Conservation (phyloP, 176 grass and related monocot genomes). For the Otatea glauca region DNA sequence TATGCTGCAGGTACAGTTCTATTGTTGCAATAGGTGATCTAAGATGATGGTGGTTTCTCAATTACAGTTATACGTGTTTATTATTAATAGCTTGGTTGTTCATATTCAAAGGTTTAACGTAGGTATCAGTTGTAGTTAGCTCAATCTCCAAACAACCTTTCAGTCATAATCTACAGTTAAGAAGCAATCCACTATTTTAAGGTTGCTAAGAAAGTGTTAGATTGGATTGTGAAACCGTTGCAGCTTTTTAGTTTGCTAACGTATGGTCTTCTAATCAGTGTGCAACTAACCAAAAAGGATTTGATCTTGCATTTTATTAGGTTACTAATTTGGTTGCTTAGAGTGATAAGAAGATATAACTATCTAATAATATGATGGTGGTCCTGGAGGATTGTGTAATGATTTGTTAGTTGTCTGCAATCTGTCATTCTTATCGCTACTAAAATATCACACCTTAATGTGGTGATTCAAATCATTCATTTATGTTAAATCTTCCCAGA, state of each 20-base stretch:
- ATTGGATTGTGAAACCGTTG: neutral
- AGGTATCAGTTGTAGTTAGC: constrained; percentile 9
- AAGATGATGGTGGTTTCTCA: no score
- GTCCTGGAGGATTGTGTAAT: neutral
- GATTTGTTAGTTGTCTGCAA: constrained; percentile 35
- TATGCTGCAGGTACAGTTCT: no score
- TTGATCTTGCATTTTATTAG: constrained; percentile 31
- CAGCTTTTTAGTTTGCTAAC: neutral
- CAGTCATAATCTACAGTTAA: neutral
- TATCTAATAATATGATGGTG: neutral
- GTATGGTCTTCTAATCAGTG: constrained; percentile 29
- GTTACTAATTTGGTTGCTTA: constrained; percentile 43
- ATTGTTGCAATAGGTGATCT: no score
- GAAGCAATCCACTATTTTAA: constrained; percentile 11
- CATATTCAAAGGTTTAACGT: constrained; percentile 1
- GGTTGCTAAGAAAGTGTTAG: neutral
- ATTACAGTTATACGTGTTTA: neutral
- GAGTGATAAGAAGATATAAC: constrained; percentile 19
- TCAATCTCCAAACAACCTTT: neutral
- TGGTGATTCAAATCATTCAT: neutral
- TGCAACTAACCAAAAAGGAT: constrained; percentile 19
- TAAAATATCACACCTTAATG: constrained; percentile 14
- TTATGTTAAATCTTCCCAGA: constrained; percentile 32
- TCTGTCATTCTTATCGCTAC: neutral
- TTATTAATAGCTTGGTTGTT: neutral